Conservation (phyloP, 2,329 filamentous ascomycete species). For the Emergomyces orientalis region DNA sequence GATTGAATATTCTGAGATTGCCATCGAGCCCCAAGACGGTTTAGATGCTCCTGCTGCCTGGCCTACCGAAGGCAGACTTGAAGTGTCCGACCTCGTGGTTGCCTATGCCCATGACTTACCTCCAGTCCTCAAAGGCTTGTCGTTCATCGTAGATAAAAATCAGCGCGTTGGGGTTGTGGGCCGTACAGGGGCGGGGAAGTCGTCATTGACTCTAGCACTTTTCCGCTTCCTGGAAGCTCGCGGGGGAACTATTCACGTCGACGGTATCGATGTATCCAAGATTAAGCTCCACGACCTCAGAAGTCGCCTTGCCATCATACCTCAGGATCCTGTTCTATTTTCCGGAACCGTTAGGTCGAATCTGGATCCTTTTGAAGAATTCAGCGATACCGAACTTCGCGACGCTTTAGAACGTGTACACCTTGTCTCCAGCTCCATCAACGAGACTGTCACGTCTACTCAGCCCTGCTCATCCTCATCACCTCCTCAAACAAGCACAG, state of each 20-base stretch:
- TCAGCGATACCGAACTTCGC: slow-evolving; percentile 58
- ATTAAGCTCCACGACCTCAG: slow-evolving; percentile 61
- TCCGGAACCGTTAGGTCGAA: slow-evolving; percentile 68
- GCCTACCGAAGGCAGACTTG: slow-evolving; percentile 64
- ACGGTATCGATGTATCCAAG: slow-evolving; percentile 64
- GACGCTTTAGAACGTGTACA: slow-evolving; percentile 64
- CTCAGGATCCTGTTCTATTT: slow-evolving; percentile 74
- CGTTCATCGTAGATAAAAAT: slow-evolving; percentile 56
- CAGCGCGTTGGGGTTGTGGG: slow-evolving; percentile 69
- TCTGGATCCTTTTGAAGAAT: slow-evolving; percentile 65
- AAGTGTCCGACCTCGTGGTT: slow-evolving; percentile 64
- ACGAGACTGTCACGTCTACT: slow-evolving; percentile 27
- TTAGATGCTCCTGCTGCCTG: slow-evolving; percentile 57
- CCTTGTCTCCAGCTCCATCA: slow-evolving; percentile 43
- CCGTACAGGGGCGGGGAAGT: slow-evolving; percentile 69
- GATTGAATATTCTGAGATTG: slow-evolving; percentile 61
- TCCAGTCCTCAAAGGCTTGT: slow-evolving; percentile 59
- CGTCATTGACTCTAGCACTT: slow-evolving; percentile 62
- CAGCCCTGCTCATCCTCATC: not conserved
- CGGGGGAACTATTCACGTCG: slow-evolving; percentile 58
- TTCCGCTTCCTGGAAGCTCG: slow-evolving; percentile 67
- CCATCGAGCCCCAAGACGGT: slow-evolving; percentile 57
- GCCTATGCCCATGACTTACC: slow-evolving; percentile 62
- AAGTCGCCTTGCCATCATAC: slow-evolving; percentile 69
- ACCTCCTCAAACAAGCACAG: slow-evolving; percentile 13